Evolutionary conservation across 805 yeast species (phyloP).

Genomic region (Ogataea polymorpha): DNA sequence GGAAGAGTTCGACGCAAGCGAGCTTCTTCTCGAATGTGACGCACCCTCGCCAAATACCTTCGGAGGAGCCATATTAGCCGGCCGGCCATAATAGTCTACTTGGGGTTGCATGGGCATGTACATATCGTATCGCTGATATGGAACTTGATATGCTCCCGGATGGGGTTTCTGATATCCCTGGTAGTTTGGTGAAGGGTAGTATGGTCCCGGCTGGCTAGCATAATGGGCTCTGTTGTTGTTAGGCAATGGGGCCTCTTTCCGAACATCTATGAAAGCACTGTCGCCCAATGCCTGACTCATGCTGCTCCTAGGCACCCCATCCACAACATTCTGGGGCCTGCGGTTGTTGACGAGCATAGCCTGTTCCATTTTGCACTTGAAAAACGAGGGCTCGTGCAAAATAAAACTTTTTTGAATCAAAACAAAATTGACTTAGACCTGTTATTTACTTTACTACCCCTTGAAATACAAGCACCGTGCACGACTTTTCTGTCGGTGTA

Average conservation of each 20-base stretch:
- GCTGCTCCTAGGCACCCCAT: slow-evolving; percentile 27
- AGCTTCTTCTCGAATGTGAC: slow-evolving; percentile 22
- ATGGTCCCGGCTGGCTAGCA: background rate
- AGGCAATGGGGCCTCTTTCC: slow-evolving; percentile 38
- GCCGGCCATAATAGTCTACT: slow-evolving; percentile 9
- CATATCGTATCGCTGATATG: slow-evolving; percentile 4
- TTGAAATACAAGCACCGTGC: background rate
- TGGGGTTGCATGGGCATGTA: slow-evolving; percentile 10
- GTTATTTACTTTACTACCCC: slow-evolving; percentile 5
- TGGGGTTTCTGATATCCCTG: slow-evolving; percentile 5
- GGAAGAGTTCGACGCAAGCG: slow-evolving; percentile 29
- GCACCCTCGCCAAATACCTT: background rate
- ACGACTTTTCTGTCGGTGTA: slow-evolving; percentile 6
- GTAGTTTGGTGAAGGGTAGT: slow-evolving; percentile 4
- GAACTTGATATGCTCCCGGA: slow-evolving; percentile 1
- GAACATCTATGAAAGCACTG: slow-evolving; percentile 43
- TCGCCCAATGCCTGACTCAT: slow-evolving; percentile 39
- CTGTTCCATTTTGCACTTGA: slow-evolving; percentile 9
- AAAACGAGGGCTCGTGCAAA: slow-evolving; percentile 9
- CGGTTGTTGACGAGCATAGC: slow-evolving; percentile 12
- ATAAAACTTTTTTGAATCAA: slow-evolving; percentile 8
- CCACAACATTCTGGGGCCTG: slow-evolving; percentile 10
- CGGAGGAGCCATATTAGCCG: slow-evolving; percentile 1
- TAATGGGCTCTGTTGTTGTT: slow-evolving; percentile 5
- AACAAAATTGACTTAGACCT: slow-evolving; percentile 4